Percentiles rank a stretch among this genome's conserved stretches.
Evolutionary conservation across 2,329 filamentous ascomycete species (phyloP).

Genomic region (Uncinocarpus reesii): DNA sequence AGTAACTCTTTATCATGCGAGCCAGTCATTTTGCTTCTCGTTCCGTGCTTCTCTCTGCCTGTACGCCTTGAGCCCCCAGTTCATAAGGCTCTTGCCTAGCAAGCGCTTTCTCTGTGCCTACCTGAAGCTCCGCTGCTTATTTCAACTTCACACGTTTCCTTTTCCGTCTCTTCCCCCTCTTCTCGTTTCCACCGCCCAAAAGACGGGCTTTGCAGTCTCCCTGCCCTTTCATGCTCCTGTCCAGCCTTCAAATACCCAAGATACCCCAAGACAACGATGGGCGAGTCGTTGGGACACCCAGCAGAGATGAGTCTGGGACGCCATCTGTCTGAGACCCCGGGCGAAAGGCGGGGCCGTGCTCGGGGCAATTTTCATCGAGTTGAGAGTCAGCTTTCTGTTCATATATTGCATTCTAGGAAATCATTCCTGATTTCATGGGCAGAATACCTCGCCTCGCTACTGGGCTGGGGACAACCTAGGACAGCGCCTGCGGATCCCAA

Average conservation of each 20-base stretch:
- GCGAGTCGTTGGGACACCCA: neutral
- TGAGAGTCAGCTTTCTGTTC: slow-evolving; percentile 14
- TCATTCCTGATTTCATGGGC: slow-evolving; percentile 13
- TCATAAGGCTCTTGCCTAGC: slow-evolving; percentile 6
- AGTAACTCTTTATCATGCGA: slow-evolving; percentile 5
- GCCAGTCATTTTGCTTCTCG: slow-evolving; percentile 6
- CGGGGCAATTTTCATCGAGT: slow-evolving; percentile 15
- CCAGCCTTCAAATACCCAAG: neutral
- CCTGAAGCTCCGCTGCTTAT: neutral
- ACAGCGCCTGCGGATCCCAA: slow-evolving; percentile 49
- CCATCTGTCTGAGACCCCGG: slow-evolving; percentile 8
- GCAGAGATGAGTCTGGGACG: neutral
- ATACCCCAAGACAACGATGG: neutral
- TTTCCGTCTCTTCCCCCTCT: neutral
- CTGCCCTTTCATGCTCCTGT: neutral
- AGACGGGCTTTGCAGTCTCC: neutral
- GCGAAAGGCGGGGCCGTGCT: slow-evolving; percentile 14
- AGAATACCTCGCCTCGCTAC: slow-evolving; percentile 25
- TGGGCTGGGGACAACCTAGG: slow-evolving; percentile 45
- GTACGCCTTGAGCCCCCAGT: neutral
- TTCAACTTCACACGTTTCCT: neutral
- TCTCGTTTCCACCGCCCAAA: neutral
- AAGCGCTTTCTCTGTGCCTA: neutral
- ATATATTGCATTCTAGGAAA: slow-evolving; percentile 6
- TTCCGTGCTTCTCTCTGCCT: neutral